Evolutionary conservation across 1,139 yeast species (phyloP), one percentile per base, ranked within the genome.

Genomic region (Magnusiomyces suaveolens): DNA sequence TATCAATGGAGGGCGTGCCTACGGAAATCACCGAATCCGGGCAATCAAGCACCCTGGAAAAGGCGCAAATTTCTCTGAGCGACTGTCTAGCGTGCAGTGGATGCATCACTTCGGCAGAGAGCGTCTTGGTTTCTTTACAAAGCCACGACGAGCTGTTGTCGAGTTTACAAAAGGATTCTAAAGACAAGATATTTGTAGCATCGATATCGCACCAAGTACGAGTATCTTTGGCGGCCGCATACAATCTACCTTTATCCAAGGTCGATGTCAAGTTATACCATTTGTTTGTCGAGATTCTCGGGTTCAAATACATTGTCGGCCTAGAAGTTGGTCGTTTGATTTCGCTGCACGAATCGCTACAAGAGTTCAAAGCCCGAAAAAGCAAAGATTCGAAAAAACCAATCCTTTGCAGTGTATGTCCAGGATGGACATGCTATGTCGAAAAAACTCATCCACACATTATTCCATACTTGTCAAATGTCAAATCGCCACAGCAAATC

Each of bases 1-100:
- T 82, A 43, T 86, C 83, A 56, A 69, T 70, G n/a, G 75, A 79
- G 50, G 95, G 92, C 1, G 75, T 76, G 43, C 86, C 89, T 16
- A 67, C 83, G 4, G 95, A 87, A 63, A 86, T 86, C 3, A 78
- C 83, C 2, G 74, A 76, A 50, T 87, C 84, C 59, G 84, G 83
- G 6, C 70, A 73, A 23, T 71, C 75, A 18, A 74, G 74, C 48
- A 69, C 73, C 44, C 74, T 89, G 8, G 78, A 84, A 41, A 84
- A 90, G 50, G 98, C 97, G 0, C 92, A 87, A 62, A 92, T 92
- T 52, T 85, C 95, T 1, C 71, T 92, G 48, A 83, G 90, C 10
- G 99, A 92, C 72, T 92, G 99, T 69, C 74, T 92, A 53, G 98
- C 98, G 0, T 92, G 99, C 65, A 83, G 95, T 2, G 99, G 99